phyloP scores from a whole-genome alignment of 305 asterid genomes.

The Fraxinus greggii region DNA sequence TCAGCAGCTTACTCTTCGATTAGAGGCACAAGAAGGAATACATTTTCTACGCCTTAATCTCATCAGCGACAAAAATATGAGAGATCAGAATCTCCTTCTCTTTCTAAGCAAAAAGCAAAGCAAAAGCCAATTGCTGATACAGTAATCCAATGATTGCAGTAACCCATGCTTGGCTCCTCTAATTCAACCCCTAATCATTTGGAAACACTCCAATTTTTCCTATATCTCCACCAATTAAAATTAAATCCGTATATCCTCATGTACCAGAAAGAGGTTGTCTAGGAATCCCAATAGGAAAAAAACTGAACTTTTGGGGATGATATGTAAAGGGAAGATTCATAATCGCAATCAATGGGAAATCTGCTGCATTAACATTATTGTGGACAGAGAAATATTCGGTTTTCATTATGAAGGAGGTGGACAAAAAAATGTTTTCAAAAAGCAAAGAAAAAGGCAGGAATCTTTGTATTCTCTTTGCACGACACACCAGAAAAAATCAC shows the following conservation, averaged over 20 bases:
- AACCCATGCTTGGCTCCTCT: slow-evolving; percentile 60
- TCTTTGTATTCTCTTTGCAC: slow-evolving; percentile 28
- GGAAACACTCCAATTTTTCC: slow-evolving; percentile 4
- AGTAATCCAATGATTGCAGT: slow-evolving; percentile 49
- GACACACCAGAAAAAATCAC: slow-evolving; percentile 32
- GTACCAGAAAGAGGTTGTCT: not conserved
- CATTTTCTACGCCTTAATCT: slow-evolving; percentile 69
- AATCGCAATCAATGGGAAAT: slow-evolving; percentile 76
- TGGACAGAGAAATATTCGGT: slow-evolving; percentile 28
- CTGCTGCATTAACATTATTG: slow-evolving; percentile 37
- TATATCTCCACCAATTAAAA: not conserved
- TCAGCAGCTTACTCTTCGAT: slow-evolving; percentile 53
- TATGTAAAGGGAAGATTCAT: slow-evolving; percentile 40
- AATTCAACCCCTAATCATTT: slow-evolving; percentile 67
- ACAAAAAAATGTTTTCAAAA: slow-evolving; percentile 30
- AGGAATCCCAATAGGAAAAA: slow-evolving; percentile 31
- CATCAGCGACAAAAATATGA: slow-evolving; percentile 47
- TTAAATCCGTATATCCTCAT: not conserved
- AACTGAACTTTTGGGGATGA: slow-evolving; percentile 24
- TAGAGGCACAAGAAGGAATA: slow-evolving; percentile 78
- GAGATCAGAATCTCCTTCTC: slow-evolving; percentile 32
- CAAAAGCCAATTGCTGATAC: slow-evolving; percentile 28
- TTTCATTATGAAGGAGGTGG: slow-evolving; percentile 22
- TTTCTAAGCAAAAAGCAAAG: slow-evolving; percentile 25
- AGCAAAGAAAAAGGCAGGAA: slow-evolving; percentile 28